Percentiles rank a stretch among this genome's conserved stretches.
Conservation (phyloP, 2,329 filamentous ascomycete species). For the Microdochium trichocladiopsis region DNA sequence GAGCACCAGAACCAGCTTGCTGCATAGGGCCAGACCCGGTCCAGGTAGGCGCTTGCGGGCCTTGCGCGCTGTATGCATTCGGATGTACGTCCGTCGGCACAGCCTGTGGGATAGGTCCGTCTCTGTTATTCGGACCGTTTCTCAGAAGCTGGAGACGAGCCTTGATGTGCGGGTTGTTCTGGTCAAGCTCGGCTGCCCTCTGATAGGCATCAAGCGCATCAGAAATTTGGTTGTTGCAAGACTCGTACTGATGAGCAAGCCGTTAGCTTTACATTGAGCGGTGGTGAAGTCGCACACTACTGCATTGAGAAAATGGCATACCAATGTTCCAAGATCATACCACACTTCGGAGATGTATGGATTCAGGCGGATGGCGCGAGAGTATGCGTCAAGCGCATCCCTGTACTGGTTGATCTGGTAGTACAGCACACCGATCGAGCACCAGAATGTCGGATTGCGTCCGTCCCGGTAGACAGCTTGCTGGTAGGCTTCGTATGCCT, state of each 20-base stretch:
- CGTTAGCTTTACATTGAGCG: conserved; percentile 19
- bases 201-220: conserved; percentile 96
- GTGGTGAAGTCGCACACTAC: conserved; percentile 5
- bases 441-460: conserved; percentile 98
- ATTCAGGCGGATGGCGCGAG: conserved; percentile 89
- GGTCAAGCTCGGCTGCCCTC: conserved; percentile 89
- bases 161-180: conserved; percentile 91
- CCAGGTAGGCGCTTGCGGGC: conserved; percentile 85
- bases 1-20: conserved; percentile 41
- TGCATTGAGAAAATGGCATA: conserved; percentile 52
- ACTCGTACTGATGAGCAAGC: conserved; percentile 72
- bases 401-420: conserved; percentile 99
- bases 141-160: conserved; percentile 84
- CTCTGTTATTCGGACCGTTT: conserved; percentile 40
- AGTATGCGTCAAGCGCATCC: conserved; percentile 95
- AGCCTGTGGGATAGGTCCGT: conserved; percentile 34
- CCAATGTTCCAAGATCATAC: conserved; percentile 95
- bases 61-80: conserved; percentile 82
- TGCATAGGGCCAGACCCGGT: conserved; percentile 62
- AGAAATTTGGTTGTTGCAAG: conserved; percentile 96
- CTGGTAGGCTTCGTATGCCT: conserved; percentile 97
- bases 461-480: conserved; percentile 98
- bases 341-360: conserved; percentile 98
- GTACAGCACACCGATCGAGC: conserved; percentile 96
- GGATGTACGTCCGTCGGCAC: conserved; percentile 94